Evolutionary conservation across 805 yeast genomes (phyloP).

Genomic region (Pichia cephalocereana): DNA sequence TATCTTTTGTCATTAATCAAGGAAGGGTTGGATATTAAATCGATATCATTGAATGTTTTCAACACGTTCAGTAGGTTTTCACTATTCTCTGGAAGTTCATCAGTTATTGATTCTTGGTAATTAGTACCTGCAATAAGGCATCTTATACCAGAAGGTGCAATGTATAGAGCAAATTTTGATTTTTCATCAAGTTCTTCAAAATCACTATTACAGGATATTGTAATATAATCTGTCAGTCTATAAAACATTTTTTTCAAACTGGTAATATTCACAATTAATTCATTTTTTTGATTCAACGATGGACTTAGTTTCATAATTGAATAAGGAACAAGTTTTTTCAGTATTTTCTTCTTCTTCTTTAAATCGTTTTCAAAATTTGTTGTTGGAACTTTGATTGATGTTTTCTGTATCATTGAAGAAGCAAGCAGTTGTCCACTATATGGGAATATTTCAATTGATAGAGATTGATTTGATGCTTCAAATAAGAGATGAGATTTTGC

Average conservation of each 20-base stretch:
- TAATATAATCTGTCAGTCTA: slow-evolving; percentile 13
- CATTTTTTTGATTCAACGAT: slow-evolving; percentile 37
- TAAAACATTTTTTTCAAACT: slow-evolving; percentile 13
- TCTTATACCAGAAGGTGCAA: slow-evolving; percentile 50
- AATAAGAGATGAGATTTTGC: slow-evolving; percentile 12
- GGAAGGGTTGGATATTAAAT: slow-evolving; percentile 1
- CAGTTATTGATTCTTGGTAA: slow-evolving; percentile 23
- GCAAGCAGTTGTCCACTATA: slow-evolving; percentile 39
- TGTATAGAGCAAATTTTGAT: slow-evolving; percentile 30
- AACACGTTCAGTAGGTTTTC: slow-evolving; percentile 4
- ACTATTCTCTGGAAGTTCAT: slow-evolving; percentile 34
- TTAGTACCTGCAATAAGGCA: slow-evolving; percentile 27
- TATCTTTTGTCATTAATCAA: slow-evolving; percentile 15
- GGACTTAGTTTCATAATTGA: slow-evolving; percentile 38
- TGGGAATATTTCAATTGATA: slow-evolving; percentile 31
- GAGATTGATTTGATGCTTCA: slow-evolving; percentile 18
- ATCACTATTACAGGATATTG: slow-evolving; percentile 3
- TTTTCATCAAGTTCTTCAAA: slow-evolving; percentile 4
- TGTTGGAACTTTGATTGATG: neutral
- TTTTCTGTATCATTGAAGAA: slow-evolving; percentile 20
- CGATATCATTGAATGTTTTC: slow-evolving; percentile 26
- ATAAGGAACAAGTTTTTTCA: slow-evolving; percentile 10
- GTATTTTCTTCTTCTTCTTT: slow-evolving; percentile 3
- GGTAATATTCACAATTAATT: slow-evolving; percentile 31
- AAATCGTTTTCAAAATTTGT: neutral